A percentile compares a stretch with the other conserved stretches of the same genome.
phyloP scores from a whole-genome alignment of 208 protist species.

The Naegleria fowleri region DNA sequence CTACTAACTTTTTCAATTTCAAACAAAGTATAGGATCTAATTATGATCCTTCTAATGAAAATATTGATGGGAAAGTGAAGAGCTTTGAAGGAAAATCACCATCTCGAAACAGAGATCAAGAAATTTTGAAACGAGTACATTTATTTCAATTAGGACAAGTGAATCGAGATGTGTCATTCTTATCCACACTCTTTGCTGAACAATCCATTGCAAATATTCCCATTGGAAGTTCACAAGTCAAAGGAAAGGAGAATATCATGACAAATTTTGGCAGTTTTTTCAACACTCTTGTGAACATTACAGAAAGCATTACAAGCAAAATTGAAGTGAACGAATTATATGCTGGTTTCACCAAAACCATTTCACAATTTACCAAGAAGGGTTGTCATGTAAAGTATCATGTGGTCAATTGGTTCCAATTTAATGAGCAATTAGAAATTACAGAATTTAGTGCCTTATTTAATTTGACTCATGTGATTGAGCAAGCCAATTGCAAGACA shows the following conservation, averaged over 20 bases:
- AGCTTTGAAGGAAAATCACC: not conserved
- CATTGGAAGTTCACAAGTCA: not conserved
- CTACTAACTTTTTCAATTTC: conserved; percentile 15
- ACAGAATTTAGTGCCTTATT: conserved; percentile 7
- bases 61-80: not conserved
- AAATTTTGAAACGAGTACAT: not conserved
- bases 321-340: conserved; percentile 8
- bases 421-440: not conserved
- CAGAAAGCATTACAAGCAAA: not conserved
- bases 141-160: not conserved
- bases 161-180: not conserved
- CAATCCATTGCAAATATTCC: not conserved
- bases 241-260: not conserved
- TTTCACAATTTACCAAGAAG: not conserved
- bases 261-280: not conserved
- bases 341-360: not conserved
- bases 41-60: not conserved
- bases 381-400: not conserved
- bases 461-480: not conserved
- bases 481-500: conserved; percentile 14
- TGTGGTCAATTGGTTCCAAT: conserved; percentile 7
- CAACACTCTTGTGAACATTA: not conserved
- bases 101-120: not conserved
- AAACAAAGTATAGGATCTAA: conserved; percentile 6
- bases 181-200: not conserved